Evolutionary conservation across 31 red algal genomes (phyloP).

Genomic region (Endocladia muricata): DNA sequence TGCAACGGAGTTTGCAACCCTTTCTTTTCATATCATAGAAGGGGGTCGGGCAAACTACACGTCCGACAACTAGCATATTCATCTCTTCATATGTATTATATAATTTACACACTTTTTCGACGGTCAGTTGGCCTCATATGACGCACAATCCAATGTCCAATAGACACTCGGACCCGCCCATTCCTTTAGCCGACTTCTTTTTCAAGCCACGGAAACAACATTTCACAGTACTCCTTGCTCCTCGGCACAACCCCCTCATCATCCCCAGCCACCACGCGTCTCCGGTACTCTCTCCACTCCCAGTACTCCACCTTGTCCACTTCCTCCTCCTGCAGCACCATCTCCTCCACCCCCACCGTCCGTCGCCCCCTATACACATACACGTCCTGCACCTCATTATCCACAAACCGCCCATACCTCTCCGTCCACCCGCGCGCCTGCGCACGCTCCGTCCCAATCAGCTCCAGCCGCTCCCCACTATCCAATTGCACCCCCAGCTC

Average conservation of each 20-base stretch:
- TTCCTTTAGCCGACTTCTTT: too few species aligned
- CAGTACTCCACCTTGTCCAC: conserved; percentile 69
- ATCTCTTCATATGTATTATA: too few species aligned
- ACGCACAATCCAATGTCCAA: too few species aligned
- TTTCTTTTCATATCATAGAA: too few species aligned
- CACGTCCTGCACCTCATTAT: conserved; percentile 84
- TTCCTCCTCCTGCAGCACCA: conserved; percentile 61
- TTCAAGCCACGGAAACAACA: conserved; percentile 55
- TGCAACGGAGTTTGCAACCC: too few species aligned
- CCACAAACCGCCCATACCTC: conserved; percentile 57
- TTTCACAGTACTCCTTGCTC: conserved; percentile 33
- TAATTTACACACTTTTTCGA: too few species aligned
- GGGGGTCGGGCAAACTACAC: too few species aligned
- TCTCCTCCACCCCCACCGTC: conserved; percentile 5
- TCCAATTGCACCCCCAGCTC: conserved; percentile 66
- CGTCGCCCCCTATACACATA: conserved; percentile 48
- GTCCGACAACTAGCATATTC: too few species aligned
- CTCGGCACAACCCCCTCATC: conserved; percentile 72
- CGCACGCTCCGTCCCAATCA: conserved; percentile 23
- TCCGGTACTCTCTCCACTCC: conserved; percentile 28
- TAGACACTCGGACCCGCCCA: too few species aligned
- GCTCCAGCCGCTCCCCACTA: conserved; percentile 19
- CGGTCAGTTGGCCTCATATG: too few species aligned
- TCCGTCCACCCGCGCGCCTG: conserved; percentile 40
- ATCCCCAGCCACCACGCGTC: neutral